These are phyloP conservation scores for Fusarium goolgardi DNA, from an alignment of 2,329 filamentous ascomycete genomes.

Conservation along the genomic window DNA sequence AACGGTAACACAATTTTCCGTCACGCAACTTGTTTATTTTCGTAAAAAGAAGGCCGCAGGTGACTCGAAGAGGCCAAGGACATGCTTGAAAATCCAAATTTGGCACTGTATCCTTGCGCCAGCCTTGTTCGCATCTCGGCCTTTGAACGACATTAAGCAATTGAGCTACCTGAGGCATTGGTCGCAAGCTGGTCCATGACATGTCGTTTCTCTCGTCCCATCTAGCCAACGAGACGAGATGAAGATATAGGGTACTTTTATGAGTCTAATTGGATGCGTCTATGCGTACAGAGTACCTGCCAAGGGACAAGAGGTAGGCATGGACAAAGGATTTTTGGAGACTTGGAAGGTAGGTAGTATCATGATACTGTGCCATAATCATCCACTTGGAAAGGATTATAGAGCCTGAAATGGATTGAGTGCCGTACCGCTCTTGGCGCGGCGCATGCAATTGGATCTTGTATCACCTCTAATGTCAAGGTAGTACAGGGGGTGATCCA, in stretches of 20 bases:
- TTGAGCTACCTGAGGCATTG: conserved; percentile 35
- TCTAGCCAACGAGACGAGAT: conserved; percentile 14
- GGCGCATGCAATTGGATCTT: conserved; percentile 6
- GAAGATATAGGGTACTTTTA: conserved; percentile 1
- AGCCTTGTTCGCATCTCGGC: conserved; percentile 16
- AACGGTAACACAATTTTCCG: conserved; percentile 21
- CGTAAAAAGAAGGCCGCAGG: background rate
- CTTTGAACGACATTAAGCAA: conserved; percentile 20
- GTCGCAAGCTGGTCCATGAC: conserved; percentile 9
- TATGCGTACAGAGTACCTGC: background rate
- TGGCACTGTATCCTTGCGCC: conserved; percentile 7
- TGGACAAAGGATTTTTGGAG: conserved; percentile 1
- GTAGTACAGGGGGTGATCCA: background rate
- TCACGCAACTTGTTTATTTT: background rate
- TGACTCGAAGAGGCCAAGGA: conserved; percentile 1
- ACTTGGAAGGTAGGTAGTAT: conserved; percentile 34
- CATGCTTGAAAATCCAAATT: conserved; percentile 10
- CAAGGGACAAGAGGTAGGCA: background rate
- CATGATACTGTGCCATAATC: background rate
- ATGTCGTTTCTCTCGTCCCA: conserved; percentile 8
- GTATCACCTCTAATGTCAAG: conserved; percentile 5
- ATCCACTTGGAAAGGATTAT: conserved; percentile 4
- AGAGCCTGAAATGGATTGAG: conserved; percentile 15
- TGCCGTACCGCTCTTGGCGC: conserved; percentile 23
- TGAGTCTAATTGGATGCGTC: background rate